phyloP scores from a whole-genome alignment of 2,329 filamentous ascomycete species.

The Periconia sp. region DNA sequence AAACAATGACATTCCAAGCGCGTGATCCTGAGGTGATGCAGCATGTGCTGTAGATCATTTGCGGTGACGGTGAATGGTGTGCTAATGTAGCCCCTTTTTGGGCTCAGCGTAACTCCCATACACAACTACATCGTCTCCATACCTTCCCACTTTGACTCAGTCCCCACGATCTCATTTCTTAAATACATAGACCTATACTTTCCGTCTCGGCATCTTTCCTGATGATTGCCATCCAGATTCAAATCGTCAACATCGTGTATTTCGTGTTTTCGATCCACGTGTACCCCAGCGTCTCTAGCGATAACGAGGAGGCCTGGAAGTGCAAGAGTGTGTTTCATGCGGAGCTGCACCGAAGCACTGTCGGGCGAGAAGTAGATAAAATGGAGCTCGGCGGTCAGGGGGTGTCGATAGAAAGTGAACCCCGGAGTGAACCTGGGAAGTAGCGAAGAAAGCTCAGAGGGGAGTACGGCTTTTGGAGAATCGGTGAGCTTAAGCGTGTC shows the following conservation, averaged over 20 bases:
- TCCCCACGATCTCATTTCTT: constrained; percentile 18
- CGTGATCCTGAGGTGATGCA: no score
- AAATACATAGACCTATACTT: constrained; percentile 25
- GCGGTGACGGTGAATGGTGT: no score
- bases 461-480: not conserved
- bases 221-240: constrained; percentile 16
- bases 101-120: no score
- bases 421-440: constrained; percentile 20
- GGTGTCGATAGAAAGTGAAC: constrained; percentile 32
- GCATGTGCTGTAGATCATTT: no score
- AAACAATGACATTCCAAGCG: not conserved
- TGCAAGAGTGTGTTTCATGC: constrained; percentile 34
- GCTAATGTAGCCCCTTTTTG: no score
- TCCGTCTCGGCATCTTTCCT: constrained; percentile 8
- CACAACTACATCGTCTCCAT: constrained; percentile 10
- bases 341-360: constrained; percentile 21
- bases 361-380: constrained; percentile 33
- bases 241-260: constrained; percentile 28
- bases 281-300: constrained; percentile 20
- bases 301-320: constrained; percentile 29
- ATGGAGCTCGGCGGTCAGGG: constrained; percentile 12
- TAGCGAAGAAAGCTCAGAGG: constrained; percentile 1
- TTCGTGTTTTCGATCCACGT: constrained; percentile 30
- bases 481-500: constrained; percentile 16
- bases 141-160: constrained; percentile 22